phyloP scores from a whole-genome alignment of 2,329 filamentous ascomycete species.

The Aspergillus bombycis region DNA sequence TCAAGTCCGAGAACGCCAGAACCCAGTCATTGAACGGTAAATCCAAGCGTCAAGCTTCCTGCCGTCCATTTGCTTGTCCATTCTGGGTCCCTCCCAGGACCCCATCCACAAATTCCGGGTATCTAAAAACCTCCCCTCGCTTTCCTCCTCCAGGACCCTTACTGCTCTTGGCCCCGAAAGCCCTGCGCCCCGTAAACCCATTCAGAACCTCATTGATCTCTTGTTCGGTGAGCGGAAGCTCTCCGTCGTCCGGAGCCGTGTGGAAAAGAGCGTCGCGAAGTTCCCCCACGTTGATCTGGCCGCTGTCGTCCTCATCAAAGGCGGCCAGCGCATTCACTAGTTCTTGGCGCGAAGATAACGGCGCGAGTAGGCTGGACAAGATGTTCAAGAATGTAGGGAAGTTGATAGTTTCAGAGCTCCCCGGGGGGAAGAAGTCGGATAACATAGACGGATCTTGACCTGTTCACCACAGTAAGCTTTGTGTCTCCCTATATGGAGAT shows the following conservation, averaged over 20 bases:
- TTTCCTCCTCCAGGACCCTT: constrained; percentile 57
- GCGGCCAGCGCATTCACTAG: constrained; percentile 88
- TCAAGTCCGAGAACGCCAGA: constrained; percentile 16
- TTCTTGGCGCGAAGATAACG: constrained; percentile 76
- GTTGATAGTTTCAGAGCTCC: constrained; percentile 71
- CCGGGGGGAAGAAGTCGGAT: constrained; percentile 80
- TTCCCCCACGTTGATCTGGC: constrained; percentile 83
- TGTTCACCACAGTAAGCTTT: constrained; percentile 35
- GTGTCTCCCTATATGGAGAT: not conserved
- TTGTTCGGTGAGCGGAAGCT: constrained; percentile 63
- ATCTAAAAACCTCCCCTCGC: constrained; percentile 87
- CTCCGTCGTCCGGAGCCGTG: constrained; percentile 76
- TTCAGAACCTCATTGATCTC: constrained; percentile 87
- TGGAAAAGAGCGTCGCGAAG: constrained; percentile 80
- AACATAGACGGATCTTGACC: constrained; percentile 77
- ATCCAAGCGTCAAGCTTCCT: constrained; percentile 17
- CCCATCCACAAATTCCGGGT: constrained; percentile 84
- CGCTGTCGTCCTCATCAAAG: constrained; percentile 94
- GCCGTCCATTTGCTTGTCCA: constrained; percentile 28
- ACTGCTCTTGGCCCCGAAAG: constrained; percentile 66
- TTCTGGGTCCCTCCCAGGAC: constrained; percentile 58
- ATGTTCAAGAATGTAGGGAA: constrained; percentile 85
- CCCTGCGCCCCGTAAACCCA: constrained; percentile 81
- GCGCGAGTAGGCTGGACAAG: constrained; percentile 72
- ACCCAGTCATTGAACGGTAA: not conserved